phyloP scores from a whole-genome alignment of 805 yeast species.

The Wickerhamomyces alni region DNA sequence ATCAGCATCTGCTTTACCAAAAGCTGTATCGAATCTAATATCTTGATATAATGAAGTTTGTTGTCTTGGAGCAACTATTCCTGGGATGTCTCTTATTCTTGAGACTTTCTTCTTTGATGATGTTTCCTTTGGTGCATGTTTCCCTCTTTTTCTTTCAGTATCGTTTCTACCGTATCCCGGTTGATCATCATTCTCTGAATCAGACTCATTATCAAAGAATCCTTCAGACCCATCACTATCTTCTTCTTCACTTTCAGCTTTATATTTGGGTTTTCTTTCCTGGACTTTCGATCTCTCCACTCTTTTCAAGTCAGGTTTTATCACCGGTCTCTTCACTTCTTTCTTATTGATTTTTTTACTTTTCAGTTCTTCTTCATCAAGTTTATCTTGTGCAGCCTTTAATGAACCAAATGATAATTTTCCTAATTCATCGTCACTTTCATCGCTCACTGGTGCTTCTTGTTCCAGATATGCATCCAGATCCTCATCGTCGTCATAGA shows the following conservation, averaged over 20 bases:
- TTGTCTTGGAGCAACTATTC: constrained; percentile 39
- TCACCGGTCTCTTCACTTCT: not conserved
- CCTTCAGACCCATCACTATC: constrained; percentile 23
- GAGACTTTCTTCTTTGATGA: constrained; percentile 71
- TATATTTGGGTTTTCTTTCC: constrained; percentile 10
- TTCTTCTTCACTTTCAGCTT: constrained; percentile 8
- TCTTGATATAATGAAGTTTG: constrained; percentile 54
- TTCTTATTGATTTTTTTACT: constrained; percentile 3
- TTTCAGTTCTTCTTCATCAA: constrained; percentile 12
- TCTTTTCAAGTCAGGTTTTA: not conserved
- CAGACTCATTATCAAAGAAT: constrained; percentile 34
- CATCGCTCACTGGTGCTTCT: constrained; percentile 4
- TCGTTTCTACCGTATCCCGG: constrained; percentile 9
- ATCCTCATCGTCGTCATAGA: constrained; percentile 18
- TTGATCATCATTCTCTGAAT: constrained; percentile 19
- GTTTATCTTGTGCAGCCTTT: constrained; percentile 49
- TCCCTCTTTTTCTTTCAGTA: constrained; percentile 36
- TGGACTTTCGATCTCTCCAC: constrained; percentile 1
- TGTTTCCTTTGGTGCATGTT: constrained; percentile 85
- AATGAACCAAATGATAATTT: constrained; percentile 62
- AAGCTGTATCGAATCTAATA: constrained; percentile 85
- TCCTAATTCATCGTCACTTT: constrained; percentile 36
- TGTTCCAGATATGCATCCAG: constrained; percentile 10
- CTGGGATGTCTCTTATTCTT: constrained; percentile 68
- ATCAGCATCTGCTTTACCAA: constrained; percentile 72